These are phyloP conservation scores for Tremella mesenterica DNA, from an alignment of 768 basidiomycete genomes.

Conservation along the genomic window DNA sequence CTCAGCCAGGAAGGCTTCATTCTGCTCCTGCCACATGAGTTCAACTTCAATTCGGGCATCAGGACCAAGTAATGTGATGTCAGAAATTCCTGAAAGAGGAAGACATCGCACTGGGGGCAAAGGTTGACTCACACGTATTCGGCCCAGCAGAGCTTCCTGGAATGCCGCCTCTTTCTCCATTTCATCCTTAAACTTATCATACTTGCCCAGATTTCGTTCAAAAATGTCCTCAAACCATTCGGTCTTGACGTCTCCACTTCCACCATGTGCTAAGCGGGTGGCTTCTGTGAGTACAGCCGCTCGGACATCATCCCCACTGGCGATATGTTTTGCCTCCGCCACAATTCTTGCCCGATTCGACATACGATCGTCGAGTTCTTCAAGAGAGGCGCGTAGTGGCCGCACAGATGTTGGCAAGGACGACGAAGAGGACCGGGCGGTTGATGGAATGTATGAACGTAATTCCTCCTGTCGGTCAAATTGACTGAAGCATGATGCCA, in stretches of 20 bases:
- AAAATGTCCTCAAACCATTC: constrained; percentile 81
- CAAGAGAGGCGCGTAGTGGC: constrained; percentile 52
- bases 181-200: constrained; percentile 56
- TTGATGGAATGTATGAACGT: constrained; percentile 40
- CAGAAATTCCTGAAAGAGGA: neutral
- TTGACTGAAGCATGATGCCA: too few species aligned
- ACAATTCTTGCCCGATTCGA: constrained; percentile 57
- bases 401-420: constrained; percentile 33
- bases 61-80: neutral
- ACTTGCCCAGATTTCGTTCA: constrained; percentile 70
- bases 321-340: constrained; percentile 56
- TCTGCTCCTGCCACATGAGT: constrained; percentile 55
- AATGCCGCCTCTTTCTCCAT: constrained; percentile 55
- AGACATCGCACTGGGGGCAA: too few species aligned
- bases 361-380: constrained; percentile 67
- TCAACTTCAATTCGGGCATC: neutral
- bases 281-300: constrained; percentile 60
- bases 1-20: constrained; percentile 64
- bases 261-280: constrained; percentile 54
- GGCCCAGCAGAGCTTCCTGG: constrained; percentile 59
- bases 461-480: constrained; percentile 19
- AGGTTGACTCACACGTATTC: constrained; percentile 56
- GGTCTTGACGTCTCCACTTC: constrained; percentile 57
- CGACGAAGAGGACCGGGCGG: constrained; percentile 47
- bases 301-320: constrained; percentile 64